Base-by-base conservation (phyloP, 345 rosid genomes). In the Eutrema yunnanense region DNA sequence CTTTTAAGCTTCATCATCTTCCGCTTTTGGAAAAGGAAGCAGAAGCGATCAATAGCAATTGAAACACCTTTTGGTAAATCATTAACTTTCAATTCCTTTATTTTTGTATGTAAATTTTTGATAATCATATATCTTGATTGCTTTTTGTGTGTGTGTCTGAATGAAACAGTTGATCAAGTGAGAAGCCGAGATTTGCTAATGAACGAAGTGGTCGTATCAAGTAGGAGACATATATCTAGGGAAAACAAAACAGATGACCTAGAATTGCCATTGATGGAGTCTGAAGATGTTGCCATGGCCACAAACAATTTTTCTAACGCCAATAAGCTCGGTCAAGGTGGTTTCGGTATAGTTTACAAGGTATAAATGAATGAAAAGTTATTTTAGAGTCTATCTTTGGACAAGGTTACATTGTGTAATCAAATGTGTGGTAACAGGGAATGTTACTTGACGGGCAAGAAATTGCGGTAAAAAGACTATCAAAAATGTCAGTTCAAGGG, bases 291-390 rank as follows among this genome's bases (percentile, higher is more conserved):
- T 53, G 64, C 64, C 36, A 68, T 54, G 0, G 79, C 74, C 29
- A 69, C 79, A 0, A 3, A 46, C 4, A 69, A 69, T 54, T 75
- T 75, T 2, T 53, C 74, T 14, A 29, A 16, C 2, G 6, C 50
- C 6, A 75, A 69, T 52, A 69, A 61, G 51, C 65, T 75, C 19
- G 79, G 79, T 10, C 64, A 41, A 13, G 92, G 80, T 33, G 98
- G 97, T 36, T 94, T 91, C 51, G 98, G 98, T 8, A 27, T 68
- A 13, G 98, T 94, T 86, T 87, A 94, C 80, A 86, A 81, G 96
- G 96, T 93, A 86, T 38, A 6, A 3, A 43, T 9, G 11, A 11
- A 8, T 36, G 22, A 16, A n/a, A 65, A 41, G 22, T 7, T 62
- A 13, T 13, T 19, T 51, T 13, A 36, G 19, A 48, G 11, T 5